Evolutionary conservation across 163 green algal species (phyloP).

Genomic region (Prototheca wickerhamii): DNA sequence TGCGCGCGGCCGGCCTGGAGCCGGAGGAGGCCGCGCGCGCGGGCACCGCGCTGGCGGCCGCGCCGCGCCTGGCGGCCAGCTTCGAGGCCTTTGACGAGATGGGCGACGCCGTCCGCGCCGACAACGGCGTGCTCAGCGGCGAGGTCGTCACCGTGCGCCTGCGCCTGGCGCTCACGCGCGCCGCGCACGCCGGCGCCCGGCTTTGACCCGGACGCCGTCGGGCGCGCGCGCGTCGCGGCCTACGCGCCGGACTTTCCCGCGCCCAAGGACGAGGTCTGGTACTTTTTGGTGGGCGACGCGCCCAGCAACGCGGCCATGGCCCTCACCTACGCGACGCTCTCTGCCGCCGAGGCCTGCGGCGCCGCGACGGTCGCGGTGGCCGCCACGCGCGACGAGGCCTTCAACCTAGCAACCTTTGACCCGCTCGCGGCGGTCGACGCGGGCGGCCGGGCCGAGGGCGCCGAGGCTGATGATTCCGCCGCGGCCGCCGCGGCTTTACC

Average conservation of each 20-base stretch:
- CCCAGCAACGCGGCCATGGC: conserved; percentile 44
- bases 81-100: neutral
- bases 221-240: conserved; percentile 16
- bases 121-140: conserved; percentile 38
- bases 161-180: conserved; percentile 33
- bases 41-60: neutral
- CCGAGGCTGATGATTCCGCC: neutral
- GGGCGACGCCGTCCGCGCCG: neutral
- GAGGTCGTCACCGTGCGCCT: conserved; percentile 37
- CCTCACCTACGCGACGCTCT: conserved; percentile 26
- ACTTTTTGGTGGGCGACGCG: conserved; percentile 66
- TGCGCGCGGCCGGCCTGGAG: conserved; percentile 5
- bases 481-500: conserved; percentile 6
- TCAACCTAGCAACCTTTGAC: neutral
- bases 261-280: conserved; percentile 73
- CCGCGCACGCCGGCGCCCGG: conserved; percentile 33
- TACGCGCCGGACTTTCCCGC: conserved; percentile 60
- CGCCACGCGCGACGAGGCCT: neutral
- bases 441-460: conserved; percentile 5
- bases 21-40: neutral
- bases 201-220: conserved; percentile 31
- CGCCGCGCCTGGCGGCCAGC: neutral
- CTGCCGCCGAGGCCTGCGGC: conserved; percentile 50
- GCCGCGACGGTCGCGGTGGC: conserved; percentile 17
- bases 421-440: neutral